phyloP scores from a whole-genome alignment of 108 stramenopile species.

The Nannochloropsis granulata region DNA sequence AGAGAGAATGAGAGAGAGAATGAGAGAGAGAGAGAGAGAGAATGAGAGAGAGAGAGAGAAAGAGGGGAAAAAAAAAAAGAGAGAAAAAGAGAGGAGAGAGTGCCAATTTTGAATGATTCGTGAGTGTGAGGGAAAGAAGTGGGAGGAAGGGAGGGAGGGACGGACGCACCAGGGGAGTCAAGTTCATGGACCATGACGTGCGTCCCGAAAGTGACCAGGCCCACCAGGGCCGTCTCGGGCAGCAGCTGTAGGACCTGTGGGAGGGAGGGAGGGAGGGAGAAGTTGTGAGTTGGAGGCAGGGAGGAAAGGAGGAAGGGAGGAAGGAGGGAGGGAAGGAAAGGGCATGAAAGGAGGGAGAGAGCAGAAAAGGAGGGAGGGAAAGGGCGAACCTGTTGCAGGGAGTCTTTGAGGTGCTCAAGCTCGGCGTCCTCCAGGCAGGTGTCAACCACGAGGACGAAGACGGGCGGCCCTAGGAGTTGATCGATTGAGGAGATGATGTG shows the following conservation, averaged over 20 bases:
- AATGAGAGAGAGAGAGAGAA: not conserved
- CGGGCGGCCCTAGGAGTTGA: slow-evolving; percentile 71
- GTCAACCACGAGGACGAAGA: slow-evolving; percentile 92
- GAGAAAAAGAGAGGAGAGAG: no score
- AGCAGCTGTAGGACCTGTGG: slow-evolving; percentile 79
- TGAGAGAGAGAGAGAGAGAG: not conserved
- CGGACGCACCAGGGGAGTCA: slow-evolving; percentile 33
- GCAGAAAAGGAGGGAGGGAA: not conserved
- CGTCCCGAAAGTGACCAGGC: slow-evolving; percentile 91
- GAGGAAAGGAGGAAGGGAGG: not conserved
- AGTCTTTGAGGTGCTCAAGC: slow-evolving; percentile 65
- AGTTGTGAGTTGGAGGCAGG: not conserved
- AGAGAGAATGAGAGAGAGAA: not conserved
- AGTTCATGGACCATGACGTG: slow-evolving; percentile 96
- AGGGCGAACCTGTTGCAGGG: slow-evolving; percentile 21
- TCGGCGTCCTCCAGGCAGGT: slow-evolving; percentile 78
- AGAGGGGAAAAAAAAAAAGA: no score
- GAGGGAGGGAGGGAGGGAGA: slow-evolving; percentile 30
- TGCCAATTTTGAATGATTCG: no score
- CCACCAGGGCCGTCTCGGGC: slow-evolving; percentile 84
- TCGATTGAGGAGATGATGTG: not conserved
- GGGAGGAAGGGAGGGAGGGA: not conserved
- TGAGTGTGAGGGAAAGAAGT: no score
- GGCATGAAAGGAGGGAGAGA: not conserved
- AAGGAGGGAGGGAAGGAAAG: not conserved